These are phyloP conservation scores for Euphorbia pulcherrima DNA, from an alignment of 345 rosid genomes.

Conservation along the genomic window DNA sequence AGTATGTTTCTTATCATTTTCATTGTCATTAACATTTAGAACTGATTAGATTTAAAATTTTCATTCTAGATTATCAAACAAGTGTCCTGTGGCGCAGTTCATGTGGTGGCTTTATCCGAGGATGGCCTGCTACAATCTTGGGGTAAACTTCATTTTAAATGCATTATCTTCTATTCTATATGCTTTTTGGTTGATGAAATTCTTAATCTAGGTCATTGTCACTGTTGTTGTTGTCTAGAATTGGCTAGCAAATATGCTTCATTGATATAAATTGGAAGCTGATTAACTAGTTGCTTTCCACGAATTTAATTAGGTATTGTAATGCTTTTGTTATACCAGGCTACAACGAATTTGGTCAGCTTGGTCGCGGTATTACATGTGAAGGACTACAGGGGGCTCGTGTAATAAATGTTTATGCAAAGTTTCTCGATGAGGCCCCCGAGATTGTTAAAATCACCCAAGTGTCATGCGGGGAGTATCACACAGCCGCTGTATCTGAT, in stretches of 20 bases:
- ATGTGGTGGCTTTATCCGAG: conserved; percentile 86
- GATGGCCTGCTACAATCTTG: conserved; percentile 87
- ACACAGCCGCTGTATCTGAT: conserved; percentile 86
- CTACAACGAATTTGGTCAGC: conserved; percentile 92
- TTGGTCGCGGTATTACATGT: conserved; percentile 93
- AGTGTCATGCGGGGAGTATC: conserved; percentile 96
- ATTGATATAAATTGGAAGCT: conserved; percentile 8
- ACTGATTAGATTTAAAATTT: neutral
- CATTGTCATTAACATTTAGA: neutral
- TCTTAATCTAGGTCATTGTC: neutral
- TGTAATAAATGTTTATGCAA: conserved; percentile 69
- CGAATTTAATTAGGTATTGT: conserved; percentile 19
- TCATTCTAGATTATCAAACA: conserved; percentile 54
- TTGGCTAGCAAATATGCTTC: conserved; percentile 7
- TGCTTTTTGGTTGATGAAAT: neutral
- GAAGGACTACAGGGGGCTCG: conserved; percentile 91
- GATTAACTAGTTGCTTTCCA: conserved; percentile 12
- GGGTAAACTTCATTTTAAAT: conserved; percentile 46
- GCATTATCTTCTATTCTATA: conserved; percentile 1
- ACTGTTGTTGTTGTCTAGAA: neutral
- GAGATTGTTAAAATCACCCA: conserved; percentile 81
- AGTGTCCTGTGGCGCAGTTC: conserved; percentile 93
- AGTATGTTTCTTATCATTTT: neutral
- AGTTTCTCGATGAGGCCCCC: conserved; percentile 90
- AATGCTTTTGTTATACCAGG: conserved; percentile 48